Conservation (phyloP, 2,329 filamentous ascomycete genomes). For the Aspergillus fructus region DNA sequence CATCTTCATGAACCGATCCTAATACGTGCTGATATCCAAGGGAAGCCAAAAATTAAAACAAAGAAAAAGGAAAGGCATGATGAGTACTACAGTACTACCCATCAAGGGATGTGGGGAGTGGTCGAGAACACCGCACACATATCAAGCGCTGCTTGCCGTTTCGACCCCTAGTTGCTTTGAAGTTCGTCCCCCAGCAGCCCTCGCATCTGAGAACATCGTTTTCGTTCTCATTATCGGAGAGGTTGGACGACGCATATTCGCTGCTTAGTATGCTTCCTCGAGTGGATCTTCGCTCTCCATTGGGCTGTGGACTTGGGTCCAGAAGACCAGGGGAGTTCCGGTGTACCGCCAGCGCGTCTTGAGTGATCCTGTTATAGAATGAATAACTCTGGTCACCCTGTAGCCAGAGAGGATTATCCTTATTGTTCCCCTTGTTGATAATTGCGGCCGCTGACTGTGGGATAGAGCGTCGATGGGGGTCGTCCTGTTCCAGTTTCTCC, state of each 20-base stretch:
- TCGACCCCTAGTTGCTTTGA: slow-evolving; percentile 59
- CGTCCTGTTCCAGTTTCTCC: slow-evolving; percentile 4
- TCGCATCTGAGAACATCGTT: slow-evolving; percentile 56
- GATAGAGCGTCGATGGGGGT: neutral
- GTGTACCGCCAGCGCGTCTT: slow-evolving; percentile 38
- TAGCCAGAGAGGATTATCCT: slow-evolving; percentile 48
- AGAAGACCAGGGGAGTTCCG: slow-evolving; percentile 5
- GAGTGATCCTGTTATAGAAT: slow-evolving; percentile 52
- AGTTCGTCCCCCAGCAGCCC: slow-evolving; percentile 61
- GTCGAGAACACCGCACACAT: slow-evolving; percentile 56
- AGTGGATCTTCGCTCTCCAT: slow-evolving; percentile 40
- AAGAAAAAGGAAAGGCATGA: neutral
- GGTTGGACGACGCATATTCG: slow-evolving; percentile 47
- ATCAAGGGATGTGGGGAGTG: slow-evolving; percentile 15
- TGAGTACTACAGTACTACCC: neutral
- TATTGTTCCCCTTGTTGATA: slow-evolving; percentile 24
- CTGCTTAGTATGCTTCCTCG: slow-evolving; percentile 59
- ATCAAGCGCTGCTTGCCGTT: slow-evolving; percentile 57
- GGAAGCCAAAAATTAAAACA: neutral
- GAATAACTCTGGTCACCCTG: slow-evolving; percentile 53
- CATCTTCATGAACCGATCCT: neutral
- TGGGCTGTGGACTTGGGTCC: neutral
- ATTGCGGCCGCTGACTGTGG: slow-evolving; percentile 23
- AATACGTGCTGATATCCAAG: neutral
- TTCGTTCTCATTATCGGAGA: slow-evolving; percentile 46